Evolutionary conservation across 495 filamentous ascomycete genomes (phyloP).

Genomic region (Daldinia bambusicola): DNA sequence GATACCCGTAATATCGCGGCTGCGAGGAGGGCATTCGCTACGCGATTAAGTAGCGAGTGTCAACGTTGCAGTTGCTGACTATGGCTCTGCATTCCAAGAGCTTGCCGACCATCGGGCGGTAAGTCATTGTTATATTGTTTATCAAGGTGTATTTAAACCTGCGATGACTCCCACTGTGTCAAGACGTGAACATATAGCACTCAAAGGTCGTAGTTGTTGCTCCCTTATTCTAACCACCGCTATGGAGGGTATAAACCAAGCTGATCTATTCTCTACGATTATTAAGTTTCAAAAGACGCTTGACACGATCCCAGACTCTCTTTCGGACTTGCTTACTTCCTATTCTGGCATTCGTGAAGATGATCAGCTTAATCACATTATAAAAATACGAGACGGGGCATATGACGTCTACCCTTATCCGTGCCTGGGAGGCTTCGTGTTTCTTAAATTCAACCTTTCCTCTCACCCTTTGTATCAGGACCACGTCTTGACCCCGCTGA

Average conservation of each 20-base stretch:
- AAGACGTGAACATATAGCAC: too few relatives aligned
- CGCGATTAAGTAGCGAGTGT: too few relatives aligned
- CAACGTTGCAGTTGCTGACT: too few relatives aligned
- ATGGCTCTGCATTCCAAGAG: too few relatives aligned
- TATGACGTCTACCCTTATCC: slow-evolving; percentile 48
- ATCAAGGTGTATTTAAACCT: too few relatives aligned
- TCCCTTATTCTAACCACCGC: neutral
- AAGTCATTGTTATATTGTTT: too few relatives aligned
- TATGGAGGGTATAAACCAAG: slow-evolving; percentile 11
- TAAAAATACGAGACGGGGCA: slow-evolving; percentile 40
- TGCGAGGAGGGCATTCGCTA: too few relatives aligned
- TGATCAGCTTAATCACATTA: slow-evolving; percentile 32
- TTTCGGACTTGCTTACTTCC: slow-evolving; percentile 32
- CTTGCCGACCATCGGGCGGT: too few relatives aligned
- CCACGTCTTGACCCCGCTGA: slow-evolving; percentile 46
- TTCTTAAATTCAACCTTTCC: slow-evolving; percentile 53
- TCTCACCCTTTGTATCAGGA: slow-evolving; percentile 35
- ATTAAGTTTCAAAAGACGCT: slow-evolving; percentile 17
- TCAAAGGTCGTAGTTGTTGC: too few relatives aligned
- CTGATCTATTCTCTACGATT: neutral
- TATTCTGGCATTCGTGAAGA: slow-evolving; percentile 37
- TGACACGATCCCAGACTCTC: slow-evolving; percentile 27
- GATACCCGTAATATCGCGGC: too few relatives aligned
- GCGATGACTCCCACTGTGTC: too few relatives aligned
- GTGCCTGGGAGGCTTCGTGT: slow-evolving; percentile 55